Evolutionary conservation across 108 stramenopile genomes (phyloP), one percentile per base, ranked within the genome.

Genomic region (Fragilariopsis cylindrus): DNA sequence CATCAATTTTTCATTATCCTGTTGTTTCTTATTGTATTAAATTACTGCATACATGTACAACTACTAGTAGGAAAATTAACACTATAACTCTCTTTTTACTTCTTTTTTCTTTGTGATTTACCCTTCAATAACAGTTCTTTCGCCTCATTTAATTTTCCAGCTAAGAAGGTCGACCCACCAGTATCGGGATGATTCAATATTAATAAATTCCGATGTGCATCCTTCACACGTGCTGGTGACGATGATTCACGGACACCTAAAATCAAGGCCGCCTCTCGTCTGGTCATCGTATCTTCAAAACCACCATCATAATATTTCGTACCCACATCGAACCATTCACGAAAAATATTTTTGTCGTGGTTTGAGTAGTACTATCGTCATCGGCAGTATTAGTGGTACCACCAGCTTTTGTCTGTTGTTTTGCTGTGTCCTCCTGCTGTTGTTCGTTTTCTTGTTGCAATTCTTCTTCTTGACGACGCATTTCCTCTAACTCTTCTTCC

Each of bases 121-220:
- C 93, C 93, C 79, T 96, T 92, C 57, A 99, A 79, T 50, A 99
- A 90, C 12, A 98, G 76, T 66, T 98, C 99, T 86, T 99, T 99
- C 1, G 98, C 99, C 83, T 99, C 99, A 75, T 99, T 99, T 53
- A 99, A 83, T 78, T 99, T 99, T 67, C 95, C 94, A 48, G 96
- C 87, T 49, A 99, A 58, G 72, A 92, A 98, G 39, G 96, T 97
- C 48, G 95, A 96, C 46, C 99, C 99, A 5, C 99, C 99, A 15
- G 92, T 94, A 84, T 99, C 99, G 6, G 99, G 99, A 86, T 99
- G 99, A 73, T 99, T 99, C 76, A 98, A 73, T 71, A 99, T 88
- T 40, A 98, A 71, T 11, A 99, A 77, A 65, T 96, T 93, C 3
- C 98, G 91, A 84, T 99, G 98, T 3, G 98, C 97, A 57, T 98